These are phyloP conservation scores for Chlorella sorokiniana DNA, from an alignment of 139 green algal species.

Conservation along the genomic window DNA sequence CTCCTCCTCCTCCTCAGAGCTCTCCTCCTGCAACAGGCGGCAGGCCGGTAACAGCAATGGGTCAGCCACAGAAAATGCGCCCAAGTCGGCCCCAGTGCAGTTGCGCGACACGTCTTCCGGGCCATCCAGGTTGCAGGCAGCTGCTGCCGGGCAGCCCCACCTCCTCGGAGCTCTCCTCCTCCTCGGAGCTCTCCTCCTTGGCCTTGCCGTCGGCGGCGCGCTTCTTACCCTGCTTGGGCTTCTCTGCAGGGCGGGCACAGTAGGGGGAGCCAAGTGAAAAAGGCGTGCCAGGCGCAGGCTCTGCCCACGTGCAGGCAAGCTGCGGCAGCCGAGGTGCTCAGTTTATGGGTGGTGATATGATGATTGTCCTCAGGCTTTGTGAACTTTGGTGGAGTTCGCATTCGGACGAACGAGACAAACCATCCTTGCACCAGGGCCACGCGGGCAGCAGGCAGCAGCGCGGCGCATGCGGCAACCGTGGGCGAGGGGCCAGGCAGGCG, in stretches of 20 bases:
- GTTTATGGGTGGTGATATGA: constrained; percentile 32
- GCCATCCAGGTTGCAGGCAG: neutral
- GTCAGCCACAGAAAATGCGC: too few relatives aligned
- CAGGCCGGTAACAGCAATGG: too few relatives aligned
- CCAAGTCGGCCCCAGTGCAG: too few relatives aligned
- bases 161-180: constrained; percentile 33
- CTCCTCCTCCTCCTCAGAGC: constrained; percentile 13
- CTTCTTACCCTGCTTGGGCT: constrained; percentile 38
- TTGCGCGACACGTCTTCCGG: constrained; percentile 29
- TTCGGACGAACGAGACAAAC: constrained; percentile 35
- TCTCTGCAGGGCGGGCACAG: constrained; percentile 8
- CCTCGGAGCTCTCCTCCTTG: constrained; percentile 25
- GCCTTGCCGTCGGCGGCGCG: constrained; percentile 36
- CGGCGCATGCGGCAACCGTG: neutral
- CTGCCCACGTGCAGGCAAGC: neutral
- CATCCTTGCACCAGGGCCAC: constrained; percentile 15
- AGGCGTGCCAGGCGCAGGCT: too few relatives aligned
- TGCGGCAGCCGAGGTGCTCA: neutral
- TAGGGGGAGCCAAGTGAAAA: neutral
- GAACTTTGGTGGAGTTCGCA: constrained; percentile 33
- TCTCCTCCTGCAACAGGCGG: too few relatives aligned
- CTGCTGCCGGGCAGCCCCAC: too few relatives aligned
- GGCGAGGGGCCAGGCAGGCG: neutral
- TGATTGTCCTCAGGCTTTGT: constrained; percentile 30
- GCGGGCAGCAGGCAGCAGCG: neutral